Conservation (phyloP, 2,329 filamentous ascomycete species). For the Sclerotinia trifoliorum region DNA sequence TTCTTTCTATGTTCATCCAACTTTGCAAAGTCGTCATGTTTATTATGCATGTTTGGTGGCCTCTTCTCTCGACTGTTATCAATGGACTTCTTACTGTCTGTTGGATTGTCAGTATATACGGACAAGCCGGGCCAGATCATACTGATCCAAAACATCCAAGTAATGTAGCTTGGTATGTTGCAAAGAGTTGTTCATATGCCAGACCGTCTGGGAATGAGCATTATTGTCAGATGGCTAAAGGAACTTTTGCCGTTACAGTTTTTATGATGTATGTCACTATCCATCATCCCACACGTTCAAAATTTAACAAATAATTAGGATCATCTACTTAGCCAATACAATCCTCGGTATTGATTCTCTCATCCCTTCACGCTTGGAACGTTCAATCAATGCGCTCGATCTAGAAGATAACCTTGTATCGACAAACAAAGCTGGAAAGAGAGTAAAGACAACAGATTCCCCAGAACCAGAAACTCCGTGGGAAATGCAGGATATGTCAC, state of each 20-base stretch:
- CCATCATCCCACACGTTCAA: not conserved
- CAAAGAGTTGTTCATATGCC: slow-evolving; percentile 64
- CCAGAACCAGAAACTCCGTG: slow-evolving; percentile 49
- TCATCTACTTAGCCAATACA: slow-evolving; percentile 59
- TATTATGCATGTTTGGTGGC: slow-evolving; percentile 70
- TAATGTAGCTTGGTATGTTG: slow-evolving; percentile 71
- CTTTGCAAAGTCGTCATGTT: slow-evolving; percentile 67
- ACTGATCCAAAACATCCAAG: slow-evolving; percentile 63
- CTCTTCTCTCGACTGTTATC: slow-evolving; percentile 59
- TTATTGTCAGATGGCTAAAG: slow-evolving; percentile 68
- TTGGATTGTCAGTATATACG: slow-evolving; percentile 65
- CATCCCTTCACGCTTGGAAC: slow-evolving; percentile 43
- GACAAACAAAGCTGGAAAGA: slow-evolving; percentile 1
- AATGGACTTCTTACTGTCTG: slow-evolving; percentile 59
- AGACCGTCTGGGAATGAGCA: slow-evolving; percentile 51
- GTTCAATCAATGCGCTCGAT: slow-evolving; percentile 53
- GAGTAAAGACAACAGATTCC: slow-evolving; percentile 37
- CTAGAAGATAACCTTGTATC: slow-evolving; percentile 45
- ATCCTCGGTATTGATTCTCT: slow-evolving; percentile 56
- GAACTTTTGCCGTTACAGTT: slow-evolving; percentile 61
- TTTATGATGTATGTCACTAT: slow-evolving; percentile 62
- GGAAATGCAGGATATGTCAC: slow-evolving; percentile 56
- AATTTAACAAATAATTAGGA: slow-evolving; percentile 42
- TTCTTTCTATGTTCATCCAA: slow-evolving; percentile 73
- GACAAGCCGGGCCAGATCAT: slow-evolving; percentile 72